Conservation (phyloP, 1,139 yeast species). For the Ogataea hybrid region DNA sequence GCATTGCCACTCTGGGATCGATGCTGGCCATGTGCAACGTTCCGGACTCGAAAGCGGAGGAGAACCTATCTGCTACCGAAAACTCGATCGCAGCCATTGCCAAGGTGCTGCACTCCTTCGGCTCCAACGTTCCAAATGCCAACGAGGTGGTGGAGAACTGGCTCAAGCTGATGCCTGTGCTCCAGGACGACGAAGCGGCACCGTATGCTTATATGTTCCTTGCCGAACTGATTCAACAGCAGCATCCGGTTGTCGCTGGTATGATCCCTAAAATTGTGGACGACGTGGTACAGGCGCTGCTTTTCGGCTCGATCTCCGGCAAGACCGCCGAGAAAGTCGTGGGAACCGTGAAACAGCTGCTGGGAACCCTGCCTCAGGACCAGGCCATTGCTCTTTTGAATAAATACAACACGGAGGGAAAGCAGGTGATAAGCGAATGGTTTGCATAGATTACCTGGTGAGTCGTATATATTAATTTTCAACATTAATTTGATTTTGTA, state of each 20-base stretch:
- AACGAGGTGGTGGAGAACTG: constrained; percentile 68
- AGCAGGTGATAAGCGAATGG: constrained; percentile 61
- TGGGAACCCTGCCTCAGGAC: constrained; percentile 50
- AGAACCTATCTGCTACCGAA: constrained; percentile 84
- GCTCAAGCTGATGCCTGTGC: constrained; percentile 79
- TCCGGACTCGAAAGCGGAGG: constrained; percentile 87
- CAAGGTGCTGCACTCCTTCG: constrained; percentile 63
- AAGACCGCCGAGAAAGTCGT: constrained; percentile 66
- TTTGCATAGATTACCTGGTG: constrained; percentile 39
- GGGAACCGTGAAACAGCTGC: constrained; percentile 52
- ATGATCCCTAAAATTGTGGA: constrained; percentile 64
- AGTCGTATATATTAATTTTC: constrained; percentile 5
- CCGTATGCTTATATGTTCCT: constrained; percentile 81
- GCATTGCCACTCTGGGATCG: constrained; percentile 68
- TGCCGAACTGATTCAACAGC: constrained; percentile 66
- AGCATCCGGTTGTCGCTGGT: constrained; percentile 56
- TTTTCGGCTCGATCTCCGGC: constrained; percentile 66
- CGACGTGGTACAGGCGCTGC: constrained; percentile 72
- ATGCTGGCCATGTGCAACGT: constrained; percentile 70
- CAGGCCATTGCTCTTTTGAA: constrained; percentile 66
- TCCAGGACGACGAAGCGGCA: constrained; percentile 87
- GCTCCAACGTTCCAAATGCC: constrained; percentile 54
- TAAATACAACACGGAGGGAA: constrained; percentile 60
- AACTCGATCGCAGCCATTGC: constrained; percentile 83
- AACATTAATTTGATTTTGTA: constrained; percentile 4